Evolutionary conservation across 352 stramenopile species (phyloP).

Genomic region (Phytophthora aleatoria): DNA sequence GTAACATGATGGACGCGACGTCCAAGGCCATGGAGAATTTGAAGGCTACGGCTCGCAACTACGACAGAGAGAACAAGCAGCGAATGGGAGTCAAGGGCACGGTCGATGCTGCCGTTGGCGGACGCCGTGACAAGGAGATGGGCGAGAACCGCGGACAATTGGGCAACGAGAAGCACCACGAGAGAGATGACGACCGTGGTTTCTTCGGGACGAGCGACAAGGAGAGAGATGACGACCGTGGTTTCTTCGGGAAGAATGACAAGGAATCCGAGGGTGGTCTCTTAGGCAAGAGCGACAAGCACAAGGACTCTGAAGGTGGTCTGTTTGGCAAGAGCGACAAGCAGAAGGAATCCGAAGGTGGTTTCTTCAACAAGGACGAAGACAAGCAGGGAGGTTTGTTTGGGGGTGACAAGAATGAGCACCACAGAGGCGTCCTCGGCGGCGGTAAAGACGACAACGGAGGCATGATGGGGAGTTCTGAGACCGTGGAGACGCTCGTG

Average conservation of each 20-base stretch:
- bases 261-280: conserved; percentile 2
- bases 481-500: conserved; percentile 35
- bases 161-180: conserved; percentile 12
- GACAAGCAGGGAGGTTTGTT: conserved; percentile 1
- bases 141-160: background rate
- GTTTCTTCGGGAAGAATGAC: background rate
- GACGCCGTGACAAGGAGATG: conserved; percentile 2
- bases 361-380: conserved; percentile 1
- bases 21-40: conserved; percentile 24
- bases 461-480: conserved; percentile 23
- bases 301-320: conserved; percentile 1
- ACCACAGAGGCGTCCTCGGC: conserved; percentile 5
- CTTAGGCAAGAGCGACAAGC: background rate
- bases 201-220: too few species aligned
- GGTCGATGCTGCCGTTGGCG: conserved; percentile 25
- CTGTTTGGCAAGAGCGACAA: background rate
- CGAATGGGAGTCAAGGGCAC: conserved; percentile 30
- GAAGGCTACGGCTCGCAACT: conserved; percentile 28
- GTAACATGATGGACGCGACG: conserved; percentile 29
- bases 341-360: conserved; percentile 3
- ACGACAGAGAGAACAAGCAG: conserved; percentile 33
- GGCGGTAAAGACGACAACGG: conserved; percentile 25
- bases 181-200: background rate
- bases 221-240: too few species aligned
- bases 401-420: conserved; percentile 7